Conservation (phyloP, 257 asterid species). For the Nicotiana paniculata region DNA sequence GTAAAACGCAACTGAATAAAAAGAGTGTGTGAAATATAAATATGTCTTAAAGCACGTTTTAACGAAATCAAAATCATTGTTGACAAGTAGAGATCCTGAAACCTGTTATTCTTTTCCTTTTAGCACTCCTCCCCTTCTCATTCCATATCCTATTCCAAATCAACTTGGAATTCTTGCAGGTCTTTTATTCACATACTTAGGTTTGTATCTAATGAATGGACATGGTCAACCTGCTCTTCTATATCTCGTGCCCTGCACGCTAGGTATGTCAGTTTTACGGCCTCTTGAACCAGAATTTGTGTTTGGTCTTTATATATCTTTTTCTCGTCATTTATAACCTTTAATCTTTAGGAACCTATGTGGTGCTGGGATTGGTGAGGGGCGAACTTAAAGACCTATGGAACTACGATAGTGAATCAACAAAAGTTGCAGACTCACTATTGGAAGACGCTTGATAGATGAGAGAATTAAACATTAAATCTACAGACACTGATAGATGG, state of each 20-base stretch:
- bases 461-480: not conserved
- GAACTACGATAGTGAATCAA: conserved; percentile 20
- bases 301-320: not conserved
- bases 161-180: conserved; percentile 22
- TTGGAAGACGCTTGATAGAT: not conserved
- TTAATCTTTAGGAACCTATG: conserved; percentile 25
- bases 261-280: conserved; percentile 27
- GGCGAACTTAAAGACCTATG: conserved; percentile 39
- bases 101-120: not conserved
- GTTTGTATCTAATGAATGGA: conserved; percentile 47
- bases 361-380: conserved; percentile 34
- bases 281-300: not conserved
- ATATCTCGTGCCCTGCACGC: conserved; percentile 56
- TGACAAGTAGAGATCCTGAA: not conserved
- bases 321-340: not conserved
- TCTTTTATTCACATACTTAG: conserved; percentile 36
- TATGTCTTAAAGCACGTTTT: not conserved
- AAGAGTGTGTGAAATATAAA: not conserved
- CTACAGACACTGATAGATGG: not conserved
- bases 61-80: not conserved
- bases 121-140: not conserved
- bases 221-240: conserved; percentile 64
- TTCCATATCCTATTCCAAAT: not conserved
- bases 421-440: not conserved
- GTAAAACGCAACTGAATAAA: not conserved